A percentile compares a stretch with the other conserved stretches of the same genome.
Conservation (phyloP, 129 eudicot genomes). For the Apium graveolens region DNA sequence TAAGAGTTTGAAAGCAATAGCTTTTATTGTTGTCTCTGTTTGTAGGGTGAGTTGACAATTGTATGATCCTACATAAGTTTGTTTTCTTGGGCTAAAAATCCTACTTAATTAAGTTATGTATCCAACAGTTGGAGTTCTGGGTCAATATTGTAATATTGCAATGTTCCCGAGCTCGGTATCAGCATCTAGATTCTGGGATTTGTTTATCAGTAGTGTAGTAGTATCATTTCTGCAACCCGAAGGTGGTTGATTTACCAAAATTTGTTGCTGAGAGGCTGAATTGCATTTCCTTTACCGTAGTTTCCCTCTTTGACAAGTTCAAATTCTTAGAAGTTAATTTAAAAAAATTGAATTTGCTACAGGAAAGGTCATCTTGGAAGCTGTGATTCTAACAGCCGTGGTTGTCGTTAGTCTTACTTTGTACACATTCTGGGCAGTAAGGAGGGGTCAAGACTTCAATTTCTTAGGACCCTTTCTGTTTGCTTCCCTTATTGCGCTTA, state of each 20-base stretch:
- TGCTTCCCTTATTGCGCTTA: neutral
- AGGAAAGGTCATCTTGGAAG: slow-evolving; percentile 4
- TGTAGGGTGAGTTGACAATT: neutral
- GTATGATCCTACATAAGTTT: neutral
- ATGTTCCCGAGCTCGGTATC: too few relatives aligned
- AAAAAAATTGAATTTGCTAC: neutral
- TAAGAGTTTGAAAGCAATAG: too few relatives aligned
- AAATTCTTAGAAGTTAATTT: neutral
- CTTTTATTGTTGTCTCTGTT: neutral
- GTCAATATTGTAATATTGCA: too few relatives aligned
- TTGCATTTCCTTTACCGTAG: neutral
- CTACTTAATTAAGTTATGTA: too few relatives aligned
- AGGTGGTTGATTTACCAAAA: too few relatives aligned
- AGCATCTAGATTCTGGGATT: neutral
- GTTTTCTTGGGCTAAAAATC: too few relatives aligned
- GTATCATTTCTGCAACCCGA: too few relatives aligned
- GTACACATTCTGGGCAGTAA: slow-evolving; percentile 2
- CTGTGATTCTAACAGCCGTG: neutral
- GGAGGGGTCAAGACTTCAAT: slow-evolving; percentile 4
- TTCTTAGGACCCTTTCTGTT: slow-evolving; percentile 4
- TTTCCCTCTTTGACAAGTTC: neutral
- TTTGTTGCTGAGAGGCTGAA: neutral
- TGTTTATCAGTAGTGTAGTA: too few relatives aligned
- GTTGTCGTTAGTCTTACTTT: slow-evolving; percentile 3
- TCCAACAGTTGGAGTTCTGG: too few relatives aligned